A percentile compares a stretch with the other conserved stretches of the same genome.
Conservation (phyloP, 345 rosid species). For the Pistacia vera region DNA sequence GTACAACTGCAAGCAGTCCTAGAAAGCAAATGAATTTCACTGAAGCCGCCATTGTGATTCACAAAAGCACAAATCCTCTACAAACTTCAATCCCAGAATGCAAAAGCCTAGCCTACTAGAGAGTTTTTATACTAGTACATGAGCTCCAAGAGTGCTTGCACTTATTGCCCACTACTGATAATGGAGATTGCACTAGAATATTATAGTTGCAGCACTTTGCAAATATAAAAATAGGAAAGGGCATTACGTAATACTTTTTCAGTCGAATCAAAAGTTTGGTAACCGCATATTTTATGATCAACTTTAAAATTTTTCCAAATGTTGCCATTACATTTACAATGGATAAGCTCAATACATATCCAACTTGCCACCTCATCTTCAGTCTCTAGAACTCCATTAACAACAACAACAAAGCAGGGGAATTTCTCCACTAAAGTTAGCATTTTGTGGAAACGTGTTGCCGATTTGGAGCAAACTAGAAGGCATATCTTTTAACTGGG, state of each 20-base stretch:
- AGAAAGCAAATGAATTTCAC: slow-evolving; percentile 26
- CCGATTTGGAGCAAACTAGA: slow-evolving; percentile 17
- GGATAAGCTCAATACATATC: background rate
- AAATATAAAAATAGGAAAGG: background rate
- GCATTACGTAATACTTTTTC: background rate
- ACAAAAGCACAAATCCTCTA: background rate
- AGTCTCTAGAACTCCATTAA: slow-evolving; percentile 19
- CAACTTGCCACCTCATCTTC: slow-evolving; percentile 15
- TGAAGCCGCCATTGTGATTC: slow-evolving; percentile 25
- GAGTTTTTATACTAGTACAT: slow-evolving; percentile 33
- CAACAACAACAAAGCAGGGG: background rate
- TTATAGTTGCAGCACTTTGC: slow-evolving; percentile 25
- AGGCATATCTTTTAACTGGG: background rate
- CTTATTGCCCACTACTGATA: slow-evolving; percentile 29
- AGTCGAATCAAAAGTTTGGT: slow-evolving; percentile 15
- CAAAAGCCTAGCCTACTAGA: background rate
- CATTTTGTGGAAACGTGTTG: slow-evolving; percentile 24
- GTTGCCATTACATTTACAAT: slow-evolving; percentile 8
- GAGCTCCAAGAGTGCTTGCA: slow-evolving; percentile 16
- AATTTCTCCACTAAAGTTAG: slow-evolving; percentile 15
- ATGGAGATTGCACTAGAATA: slow-evolving; percentile 38
- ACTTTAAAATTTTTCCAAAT: slow-evolving; percentile 17
- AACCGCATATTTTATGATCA: background rate
- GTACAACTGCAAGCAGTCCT: slow-evolving; percentile 23
- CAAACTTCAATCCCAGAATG: slow-evolving; percentile 14